Conservation (phyloP, 106 monocot species). For the Dioscorea dumetorum region DNA sequence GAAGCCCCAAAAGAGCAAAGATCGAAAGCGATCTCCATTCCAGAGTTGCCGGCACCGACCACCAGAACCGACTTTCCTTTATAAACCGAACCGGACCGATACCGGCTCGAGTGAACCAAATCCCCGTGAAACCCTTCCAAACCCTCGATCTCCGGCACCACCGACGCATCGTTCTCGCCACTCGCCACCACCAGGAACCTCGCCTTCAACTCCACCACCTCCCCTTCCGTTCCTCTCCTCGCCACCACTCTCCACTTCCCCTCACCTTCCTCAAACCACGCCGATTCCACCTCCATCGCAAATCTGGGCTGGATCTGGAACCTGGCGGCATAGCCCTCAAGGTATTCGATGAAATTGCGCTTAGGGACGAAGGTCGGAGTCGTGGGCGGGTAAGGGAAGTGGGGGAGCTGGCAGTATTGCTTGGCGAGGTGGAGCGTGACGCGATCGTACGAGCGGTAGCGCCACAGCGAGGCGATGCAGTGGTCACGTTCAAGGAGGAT, state of each 20-base stretch:
- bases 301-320: slow-evolving; percentile 9
- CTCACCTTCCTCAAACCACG: slow-evolving; percentile 10
- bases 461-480: slow-evolving; percentile 33
- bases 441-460: slow-evolving; percentile 34
- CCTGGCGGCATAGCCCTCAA: slow-evolving; percentile 27
- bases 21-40: slow-evolving; percentile 57
- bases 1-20: slow-evolving; percentile 22
- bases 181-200: slow-evolving; percentile 28
- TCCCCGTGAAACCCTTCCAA: slow-evolving; percentile 25
- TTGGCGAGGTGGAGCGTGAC: slow-evolving; percentile 32
- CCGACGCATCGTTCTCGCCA: slow-evolving; percentile 16
- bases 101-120: slow-evolving; percentile 33
- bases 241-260: slow-evolving; percentile 8
- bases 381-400: slow-evolving; percentile 8
- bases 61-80: slow-evolving; percentile 39
- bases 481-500: slow-evolving; percentile 40
- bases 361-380: slow-evolving; percentile 35
- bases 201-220: slow-evolving; percentile 2
- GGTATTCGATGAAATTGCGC: slow-evolving; percentile 26
- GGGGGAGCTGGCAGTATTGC: slow-evolving; percentile 20
- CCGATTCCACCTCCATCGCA: slow-evolving; percentile 23
- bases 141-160: slow-evolving; percentile 29
- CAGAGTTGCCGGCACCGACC: slow-evolving; percentile 52
- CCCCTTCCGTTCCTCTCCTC: neutral
- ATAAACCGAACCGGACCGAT: slow-evolving; percentile 20